Base-by-base conservation (phyloP, 106 monocot genomes). In the Cymbidium sinense region DNA sequence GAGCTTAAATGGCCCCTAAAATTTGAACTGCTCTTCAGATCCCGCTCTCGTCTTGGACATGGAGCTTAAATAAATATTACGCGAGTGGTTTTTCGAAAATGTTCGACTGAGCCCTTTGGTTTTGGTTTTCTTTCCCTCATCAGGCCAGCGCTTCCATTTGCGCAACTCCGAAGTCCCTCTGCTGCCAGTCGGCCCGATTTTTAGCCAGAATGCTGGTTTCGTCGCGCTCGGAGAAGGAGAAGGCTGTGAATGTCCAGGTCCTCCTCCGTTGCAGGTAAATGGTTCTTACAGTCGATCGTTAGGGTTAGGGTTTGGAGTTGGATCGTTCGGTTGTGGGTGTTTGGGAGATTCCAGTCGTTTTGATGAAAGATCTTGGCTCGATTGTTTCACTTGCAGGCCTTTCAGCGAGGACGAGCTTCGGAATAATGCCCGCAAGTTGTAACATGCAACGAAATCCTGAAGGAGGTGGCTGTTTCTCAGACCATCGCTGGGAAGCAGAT, bases 231-330 rank as follows among this genome's bases (percentile, higher is more conserved):
- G 96, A 96, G 23, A 91, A 89, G 43, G 96, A 96, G 28, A 96
- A 96, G 88, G 88, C 91, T 27, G 96, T 96, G 51, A 96, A 96
- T 83, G 96, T 96, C 2, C 96, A 96, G 87, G 96, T 96, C n/a
- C 87, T 96, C 31, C 96, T 96, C 64, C 89, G 96, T 7, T 96
- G 96, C 96, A 96, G 96, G 96, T 96, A 81, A 61, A 10, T 0
- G 35, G 10, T n/a, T 10, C 30, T 20, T 4, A 65, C 13, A 44
- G 27, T 74, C 44, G 51, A 39, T 77, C 27, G 23, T 43, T 64
- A 37, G 73, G 79, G 69, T 23, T 82, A 50, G 76, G 83, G 78
- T 79, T 83, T 81, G 27, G 2, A 36, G 30, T 73, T 41, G 33
- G 28, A 7, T 83, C 34, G 18, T 29, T 52, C 2, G 67, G 13